Conservation (phyloP, 2,329 filamentous ascomycete species). For the Aspergillus sp. region DNA sequence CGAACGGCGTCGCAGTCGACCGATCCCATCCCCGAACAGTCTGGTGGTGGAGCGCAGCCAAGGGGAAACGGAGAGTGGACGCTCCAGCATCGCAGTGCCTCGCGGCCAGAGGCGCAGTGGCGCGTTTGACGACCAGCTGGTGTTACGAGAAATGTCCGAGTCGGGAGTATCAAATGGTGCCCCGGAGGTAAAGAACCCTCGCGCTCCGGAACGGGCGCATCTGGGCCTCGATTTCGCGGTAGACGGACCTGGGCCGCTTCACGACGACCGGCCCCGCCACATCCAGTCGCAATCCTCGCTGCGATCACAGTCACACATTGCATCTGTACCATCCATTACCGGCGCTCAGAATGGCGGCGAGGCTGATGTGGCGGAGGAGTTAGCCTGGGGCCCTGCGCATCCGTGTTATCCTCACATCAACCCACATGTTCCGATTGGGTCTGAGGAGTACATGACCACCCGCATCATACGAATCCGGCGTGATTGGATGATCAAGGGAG, state of each 20-base stretch:
- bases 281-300: slow-evolving; percentile 44
- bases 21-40: slow-evolving; percentile 50
- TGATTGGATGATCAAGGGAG: slow-evolving; percentile 88
- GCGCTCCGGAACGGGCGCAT: slow-evolving; percentile 34
- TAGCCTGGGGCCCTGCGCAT: slow-evolving; percentile 90
- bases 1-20: slow-evolving; percentile 57
- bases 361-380: slow-evolving; percentile 63
- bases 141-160: slow-evolving; percentile 29
- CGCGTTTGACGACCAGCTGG: slow-evolving; percentile 26
- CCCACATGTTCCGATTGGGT: slow-evolving; percentile 79
- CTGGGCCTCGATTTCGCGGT: slow-evolving; percentile 26
- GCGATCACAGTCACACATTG: slow-evolving; percentile 43
- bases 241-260: slow-evolving; percentile 13
- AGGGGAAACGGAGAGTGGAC: slow-evolving; percentile 49
- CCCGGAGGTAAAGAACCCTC: slow-evolving; percentile 29
- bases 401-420: slow-evolving; percentile 94
- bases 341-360: slow-evolving; percentile 44
- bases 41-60: slow-evolving; percentile 52
- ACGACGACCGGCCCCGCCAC: slow-evolving; percentile 37
- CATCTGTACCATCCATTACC: slow-evolving; percentile 42
- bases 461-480: slow-evolving; percentile 88
- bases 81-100: slow-evolving; percentile 57
- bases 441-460: slow-evolving; percentile 72
- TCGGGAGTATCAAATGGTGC: slow-evolving; percentile 28
- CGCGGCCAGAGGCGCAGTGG: slow-evolving; percentile 42